These are phyloP conservation scores for Kokia cookei DNA, from an alignment of 441 rosid genomes.

Conservation along the genomic window DNA sequence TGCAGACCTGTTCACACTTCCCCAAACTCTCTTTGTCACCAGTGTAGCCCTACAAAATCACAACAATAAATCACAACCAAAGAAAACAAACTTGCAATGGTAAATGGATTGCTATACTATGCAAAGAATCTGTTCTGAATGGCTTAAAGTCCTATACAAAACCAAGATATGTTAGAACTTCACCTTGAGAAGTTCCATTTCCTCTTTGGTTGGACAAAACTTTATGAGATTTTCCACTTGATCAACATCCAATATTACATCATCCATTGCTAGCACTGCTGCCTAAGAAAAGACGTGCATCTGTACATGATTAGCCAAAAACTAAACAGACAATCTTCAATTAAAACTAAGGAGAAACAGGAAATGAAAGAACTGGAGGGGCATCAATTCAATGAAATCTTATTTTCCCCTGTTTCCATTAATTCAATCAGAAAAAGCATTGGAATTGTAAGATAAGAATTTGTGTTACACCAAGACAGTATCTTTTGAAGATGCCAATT, in stretches of 20 bases:
- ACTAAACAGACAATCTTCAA: not conserved
- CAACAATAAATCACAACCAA: conserved; percentile 13
- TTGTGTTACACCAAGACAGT: not conserved
- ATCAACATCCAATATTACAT: conserved; percentile 78
- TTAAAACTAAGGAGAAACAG: not conserved
- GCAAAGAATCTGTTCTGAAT: conserved; percentile 1
- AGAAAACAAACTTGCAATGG: conserved; percentile 9
- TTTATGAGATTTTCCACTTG: conserved; percentile 98
- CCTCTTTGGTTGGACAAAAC: conserved; percentile 97
- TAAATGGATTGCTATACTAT: conserved; percentile 4
- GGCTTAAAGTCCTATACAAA: not conserved
- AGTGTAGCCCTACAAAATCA: conserved; percentile 49
- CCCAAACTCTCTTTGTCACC: conserved; percentile 83
- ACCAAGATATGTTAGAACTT: conserved; percentile 20
- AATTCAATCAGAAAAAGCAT: not conserved
- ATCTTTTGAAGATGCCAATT: not conserved
- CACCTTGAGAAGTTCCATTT: conserved; percentile 98
- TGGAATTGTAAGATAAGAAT: conserved; percentile 4
- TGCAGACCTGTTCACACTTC: conserved; percentile 92
- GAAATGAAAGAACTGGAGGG: not conserved
- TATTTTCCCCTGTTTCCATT: not conserved
- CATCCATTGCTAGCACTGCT: conserved; percentile 96
- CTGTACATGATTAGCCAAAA: conserved; percentile 3
- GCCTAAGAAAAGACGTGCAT: conserved; percentile 47
- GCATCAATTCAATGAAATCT: not conserved